phyloP scores from a whole-genome alignment of 371 early-diverging fungal species.

The Lichtheimia ramosa region DNA sequence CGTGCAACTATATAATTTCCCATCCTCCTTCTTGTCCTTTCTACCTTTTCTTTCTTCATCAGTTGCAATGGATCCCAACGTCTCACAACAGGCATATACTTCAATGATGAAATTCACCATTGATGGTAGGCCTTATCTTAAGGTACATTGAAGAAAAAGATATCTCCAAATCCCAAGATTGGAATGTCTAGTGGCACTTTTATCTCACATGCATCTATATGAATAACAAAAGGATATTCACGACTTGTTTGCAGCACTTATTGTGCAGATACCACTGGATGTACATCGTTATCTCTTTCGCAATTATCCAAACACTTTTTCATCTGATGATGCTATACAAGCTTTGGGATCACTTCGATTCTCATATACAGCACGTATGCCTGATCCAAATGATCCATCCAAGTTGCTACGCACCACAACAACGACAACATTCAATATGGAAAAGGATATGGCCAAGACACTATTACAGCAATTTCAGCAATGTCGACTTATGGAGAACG shows the following conservation, averaged over 20 bases:
- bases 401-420: slow-evolving; percentile 51
- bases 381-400: slow-evolving; percentile 64
- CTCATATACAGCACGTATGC: slow-evolving; percentile 50
- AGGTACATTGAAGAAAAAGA: slow-evolving; percentile 21
- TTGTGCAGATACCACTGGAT: slow-evolving; percentile 57
- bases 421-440: slow-evolving; percentile 67
- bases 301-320: slow-evolving; percentile 59
- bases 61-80: slow-evolving; percentile 5
- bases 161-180: no score
- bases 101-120: slow-evolving; percentile 55
- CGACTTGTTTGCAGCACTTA: slow-evolving; percentile 63
- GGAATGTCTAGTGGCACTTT: neutral
- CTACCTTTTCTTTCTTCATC: neutral
- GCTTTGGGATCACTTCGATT: slow-evolving; percentile 55
- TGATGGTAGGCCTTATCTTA: slow-evolving; percentile 48
- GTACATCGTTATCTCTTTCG: slow-evolving; percentile 57
- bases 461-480: slow-evolving; percentile 66
- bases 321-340: slow-evolving; percentile 59
- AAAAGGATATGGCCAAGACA: slow-evolving; percentile 64
- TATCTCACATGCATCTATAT: neutral
- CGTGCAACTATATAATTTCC: no score
- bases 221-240: slow-evolving; percentile 54
- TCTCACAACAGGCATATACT: slow-evolving; percentile 47
- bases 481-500: slow-evolving; percentile 55
- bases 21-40: neutral